Conservation (phyloP, 2,329 filamentous ascomycete genomes). For the Trichoderma guizhouense region DNA sequence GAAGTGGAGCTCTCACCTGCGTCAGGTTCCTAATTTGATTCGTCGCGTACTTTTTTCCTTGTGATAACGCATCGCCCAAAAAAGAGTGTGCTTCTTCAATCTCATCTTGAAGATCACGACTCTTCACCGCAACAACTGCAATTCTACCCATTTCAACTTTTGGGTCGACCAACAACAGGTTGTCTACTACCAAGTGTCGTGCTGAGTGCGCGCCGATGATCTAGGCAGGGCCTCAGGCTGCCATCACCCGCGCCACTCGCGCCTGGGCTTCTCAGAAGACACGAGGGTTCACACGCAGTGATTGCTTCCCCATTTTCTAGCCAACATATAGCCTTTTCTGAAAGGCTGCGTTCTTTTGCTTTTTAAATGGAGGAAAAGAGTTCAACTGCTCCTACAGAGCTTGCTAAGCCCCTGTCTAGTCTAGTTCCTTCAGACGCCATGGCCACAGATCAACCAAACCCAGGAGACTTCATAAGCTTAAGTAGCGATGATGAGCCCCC, state of each 20-base stretch:
- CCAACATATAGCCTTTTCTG: not conserved
- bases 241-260: not conserved
- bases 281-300: not conserved
- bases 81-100: not conserved
- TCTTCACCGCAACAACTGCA: not conserved
- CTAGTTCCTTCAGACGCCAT: not conserved
- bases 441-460: conserved; percentile 5
- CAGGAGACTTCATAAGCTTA: conserved; percentile 17
- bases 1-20: not conserved
- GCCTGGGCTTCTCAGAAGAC: not conserved
- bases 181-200: no score
- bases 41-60: conserved; percentile 6
- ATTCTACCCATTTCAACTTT: not conserved
- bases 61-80: not conserved
- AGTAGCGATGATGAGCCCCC: conserved; percentile 15
- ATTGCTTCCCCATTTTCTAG: not conserved
- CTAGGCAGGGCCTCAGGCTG: not conserved
- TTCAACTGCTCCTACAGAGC: not conserved
- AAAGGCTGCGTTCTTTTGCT: not conserved
- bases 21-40: not conserved
- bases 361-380: not conserved
- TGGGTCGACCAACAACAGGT: not conserved
- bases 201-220: not conserved
- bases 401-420: not conserved
- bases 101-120: not conserved